phyloP scores from a whole-genome alignment of 495 filamentous ascomycete genomes.

The Penicillium macrosclerotiorum region DNA sequence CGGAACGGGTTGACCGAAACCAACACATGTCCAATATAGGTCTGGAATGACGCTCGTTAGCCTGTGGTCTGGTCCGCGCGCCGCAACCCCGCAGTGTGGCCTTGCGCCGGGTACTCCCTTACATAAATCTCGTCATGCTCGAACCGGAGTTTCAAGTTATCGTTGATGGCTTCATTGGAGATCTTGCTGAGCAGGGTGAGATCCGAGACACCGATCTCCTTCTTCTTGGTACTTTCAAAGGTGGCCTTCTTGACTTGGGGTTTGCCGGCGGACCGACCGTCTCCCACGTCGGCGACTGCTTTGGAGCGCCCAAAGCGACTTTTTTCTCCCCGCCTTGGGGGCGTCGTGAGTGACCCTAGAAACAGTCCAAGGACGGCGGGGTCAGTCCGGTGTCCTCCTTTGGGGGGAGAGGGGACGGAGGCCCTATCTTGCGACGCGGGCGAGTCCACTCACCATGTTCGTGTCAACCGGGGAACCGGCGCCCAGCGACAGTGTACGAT shows the following conservation, averaged over 20 bases:
- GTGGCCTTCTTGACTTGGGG: slow-evolving; percentile 88
- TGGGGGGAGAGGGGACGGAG: slow-evolving; percentile 7
- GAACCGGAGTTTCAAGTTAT: slow-evolving; percentile 96
- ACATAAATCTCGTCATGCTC: slow-evolving; percentile 96
- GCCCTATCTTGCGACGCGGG: slow-evolving; percentile 4
- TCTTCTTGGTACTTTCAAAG: slow-evolving; percentile 96
- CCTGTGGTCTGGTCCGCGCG: slow-evolving; percentile 16
- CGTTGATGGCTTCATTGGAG: slow-evolving; percentile 98
- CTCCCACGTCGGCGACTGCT: slow-evolving; percentile 44
- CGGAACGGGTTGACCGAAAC: slow-evolving; percentile 99
- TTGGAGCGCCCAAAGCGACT: slow-evolving; percentile 50
- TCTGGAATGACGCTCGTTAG: slow-evolving; percentile 52
- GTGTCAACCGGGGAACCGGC: slow-evolving; percentile 32
- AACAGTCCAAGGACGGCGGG: slow-evolving; percentile 7
- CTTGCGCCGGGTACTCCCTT: slow-evolving; percentile 33
- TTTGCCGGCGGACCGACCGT: slow-evolving; percentile 49
- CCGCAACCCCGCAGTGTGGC: slow-evolving; percentile 17
- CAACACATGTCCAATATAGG: slow-evolving; percentile 99
- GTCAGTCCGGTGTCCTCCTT: too few species aligned
- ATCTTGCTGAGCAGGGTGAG: slow-evolving; percentile 97
- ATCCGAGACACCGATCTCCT: slow-evolving; percentile 98
- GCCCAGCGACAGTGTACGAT: slow-evolving; percentile 35
- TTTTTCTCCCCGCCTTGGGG: slow-evolving; percentile 48
- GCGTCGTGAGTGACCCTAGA: slow-evolving; percentile 50
- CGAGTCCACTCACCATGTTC: slow-evolving; percentile 34